Percentiles rank a stretch among this genome's conserved stretches.
Evolutionary conservation across 768 basidiomycete species (phyloP).

Genomic region (Candolleomyces eurysporus): DNA sequence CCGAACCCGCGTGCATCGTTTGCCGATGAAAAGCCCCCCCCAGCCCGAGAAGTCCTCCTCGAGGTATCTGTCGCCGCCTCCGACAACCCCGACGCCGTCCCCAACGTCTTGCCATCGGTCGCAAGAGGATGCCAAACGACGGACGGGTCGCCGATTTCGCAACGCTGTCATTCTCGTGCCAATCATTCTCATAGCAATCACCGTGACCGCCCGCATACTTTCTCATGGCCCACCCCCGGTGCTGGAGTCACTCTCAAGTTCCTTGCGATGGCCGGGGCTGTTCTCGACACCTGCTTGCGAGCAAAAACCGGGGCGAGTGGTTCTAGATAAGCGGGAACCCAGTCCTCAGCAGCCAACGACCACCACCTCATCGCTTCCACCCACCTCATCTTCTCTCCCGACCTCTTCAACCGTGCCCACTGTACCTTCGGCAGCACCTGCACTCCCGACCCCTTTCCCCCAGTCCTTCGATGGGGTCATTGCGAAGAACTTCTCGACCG

Average conservation of each 20-base stretch:
- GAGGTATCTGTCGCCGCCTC: conserved; percentile 1
- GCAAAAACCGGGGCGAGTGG: not conserved
- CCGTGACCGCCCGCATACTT: conserved; percentile 31
- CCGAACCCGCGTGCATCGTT: conserved; percentile 11
- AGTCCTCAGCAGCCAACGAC: conserved; percentile 2
- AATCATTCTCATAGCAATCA: conserved; percentile 51
- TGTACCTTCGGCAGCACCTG: conserved; percentile 48
- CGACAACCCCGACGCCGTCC: not conserved
- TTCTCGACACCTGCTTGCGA: not conserved
- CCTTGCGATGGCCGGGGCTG: not conserved
- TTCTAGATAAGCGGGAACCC: not conserved
- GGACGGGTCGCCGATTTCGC: conserved; percentile 40
- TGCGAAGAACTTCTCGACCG: conserved; percentile 62
- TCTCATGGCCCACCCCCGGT: conserved; percentile 51
- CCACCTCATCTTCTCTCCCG: conserved; percentile 12
- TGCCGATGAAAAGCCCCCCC: not conserved
- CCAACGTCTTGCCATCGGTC: conserved; percentile 6
- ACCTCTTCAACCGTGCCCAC: conserved; percentile 37
- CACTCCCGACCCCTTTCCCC: conserved; percentile 73
- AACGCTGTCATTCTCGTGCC: conserved; percentile 60
- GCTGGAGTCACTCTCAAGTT: conserved; percentile 40
- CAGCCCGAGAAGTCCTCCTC: not conserved
- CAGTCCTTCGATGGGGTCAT: conserved; percentile 69
- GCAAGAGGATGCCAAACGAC: conserved; percentile 33
- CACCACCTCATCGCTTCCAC: conserved; percentile 12